A percentile compares a stretch with the other conserved stretches of the same genome.
phyloP scores from a whole-genome alignment of 164 flowering plant species.

The Nelumbo lutea region DNA sequence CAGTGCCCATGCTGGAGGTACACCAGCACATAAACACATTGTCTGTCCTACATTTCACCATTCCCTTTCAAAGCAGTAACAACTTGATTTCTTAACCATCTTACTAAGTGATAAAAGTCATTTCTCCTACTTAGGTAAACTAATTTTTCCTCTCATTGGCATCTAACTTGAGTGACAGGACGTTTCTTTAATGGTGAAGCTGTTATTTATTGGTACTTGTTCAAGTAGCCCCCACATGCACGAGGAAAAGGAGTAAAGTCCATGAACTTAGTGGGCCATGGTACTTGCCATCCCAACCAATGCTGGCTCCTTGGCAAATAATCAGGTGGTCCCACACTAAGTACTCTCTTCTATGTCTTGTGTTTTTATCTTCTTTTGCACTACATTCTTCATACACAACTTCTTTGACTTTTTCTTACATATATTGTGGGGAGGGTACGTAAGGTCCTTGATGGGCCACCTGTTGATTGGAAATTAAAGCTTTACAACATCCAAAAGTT shows the following conservation, averaged over 20 bases:
- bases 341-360: not conserved
- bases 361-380: not conserved
- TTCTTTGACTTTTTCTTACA: not conserved
- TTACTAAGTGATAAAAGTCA: not conserved
- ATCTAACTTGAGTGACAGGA: not conserved
- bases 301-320: not conserved
- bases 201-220: constrained; percentile 1
- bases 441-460: no score
- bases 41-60: not conserved
- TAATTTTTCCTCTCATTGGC: not conserved
- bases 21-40: no score
- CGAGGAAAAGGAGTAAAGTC: not conserved
- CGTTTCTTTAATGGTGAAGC: not conserved
- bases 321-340: not conserved
- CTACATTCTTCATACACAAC: not conserved
- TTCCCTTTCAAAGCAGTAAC: no score
- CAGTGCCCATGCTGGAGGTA: no score
- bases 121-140: not conserved
- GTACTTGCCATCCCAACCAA: not conserved
- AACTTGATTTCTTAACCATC: not conserved
- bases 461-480: no score
- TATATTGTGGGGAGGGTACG: not conserved
- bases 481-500: not conserved
- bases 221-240: not conserved
- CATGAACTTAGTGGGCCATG: not conserved